phyloP scores from a whole-genome alignment of 2,329 filamentous ascomycete species.

The Alternaria dauci region DNA sequence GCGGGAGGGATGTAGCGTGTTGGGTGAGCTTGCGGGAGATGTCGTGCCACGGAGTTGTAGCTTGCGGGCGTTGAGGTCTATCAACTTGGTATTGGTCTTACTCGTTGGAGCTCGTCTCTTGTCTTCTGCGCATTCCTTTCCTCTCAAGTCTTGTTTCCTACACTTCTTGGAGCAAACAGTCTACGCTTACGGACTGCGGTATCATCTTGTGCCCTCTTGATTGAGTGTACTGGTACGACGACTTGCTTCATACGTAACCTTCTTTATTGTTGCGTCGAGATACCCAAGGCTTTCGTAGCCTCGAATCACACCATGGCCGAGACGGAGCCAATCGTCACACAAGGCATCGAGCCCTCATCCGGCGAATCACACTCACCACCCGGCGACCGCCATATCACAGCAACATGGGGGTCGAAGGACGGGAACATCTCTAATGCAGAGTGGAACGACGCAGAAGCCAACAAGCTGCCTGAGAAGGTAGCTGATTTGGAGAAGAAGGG shows the following conservation, averaged over 20 bases:
- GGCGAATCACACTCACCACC: constrained; percentile 44
- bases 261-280: background rate
- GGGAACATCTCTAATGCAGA: constrained; percentile 55
- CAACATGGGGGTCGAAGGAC: constrained; percentile 39
- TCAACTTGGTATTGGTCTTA: background rate
- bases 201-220: constrained; percentile 7
- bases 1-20: background rate
- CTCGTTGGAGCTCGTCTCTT: background rate
- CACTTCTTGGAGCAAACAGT: background rate
- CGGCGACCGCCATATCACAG: constrained; percentile 28
- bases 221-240: background rate
- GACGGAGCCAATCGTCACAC: constrained; percentile 39
- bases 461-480: constrained; percentile 55
- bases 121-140: background rate
- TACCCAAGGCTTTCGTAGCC: background rate
- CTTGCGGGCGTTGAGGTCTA: background rate
- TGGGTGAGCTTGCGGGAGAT: constrained; percentile 10
- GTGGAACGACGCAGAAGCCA: constrained; percentile 58
- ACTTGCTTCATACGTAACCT: background rate
- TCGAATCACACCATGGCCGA: constrained; percentile 27
- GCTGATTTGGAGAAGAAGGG: constrained; percentile 36
- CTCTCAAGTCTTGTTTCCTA: background rate
- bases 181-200: background rate
- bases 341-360: constrained; percentile 45
- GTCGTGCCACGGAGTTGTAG: constrained; percentile 20